Base-by-base conservation (phyloP, 208 protist genomes). In the Trypanosomatidae sp. region DNA sequence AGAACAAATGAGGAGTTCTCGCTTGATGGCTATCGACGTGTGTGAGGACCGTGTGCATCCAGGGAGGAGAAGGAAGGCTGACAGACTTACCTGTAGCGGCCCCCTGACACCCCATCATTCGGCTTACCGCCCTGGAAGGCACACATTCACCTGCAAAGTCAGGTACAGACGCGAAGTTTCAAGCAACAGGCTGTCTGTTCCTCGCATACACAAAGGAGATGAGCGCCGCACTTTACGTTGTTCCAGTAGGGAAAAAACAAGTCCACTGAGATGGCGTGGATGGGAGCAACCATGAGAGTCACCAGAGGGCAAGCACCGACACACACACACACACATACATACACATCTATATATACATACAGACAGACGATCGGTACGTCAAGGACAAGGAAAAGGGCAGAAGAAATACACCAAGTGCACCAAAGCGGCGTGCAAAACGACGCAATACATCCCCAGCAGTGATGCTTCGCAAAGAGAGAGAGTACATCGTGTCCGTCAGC, bases 401-500 rank as follows among this genome's bases (percentile, higher is more conserved):
- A 60, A 43, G 8, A 49, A 33, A 44, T 33, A 49, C 25, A n/a
- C 12, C n/a, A 62, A 33, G n/a, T 19, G 25, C 8, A 22, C 58
- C 10, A 36, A 44, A 43, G 19, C 9, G 36, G 41, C 30, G 62
- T 41, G 13, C 56, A 39, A n/a, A 1, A 13, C 6, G 56, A 17
- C 30, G 33, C 33, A 3, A 62, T 62, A 33, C 56, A 43, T 19
- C 9, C 30, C 25, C 12, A 36, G 2, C 17, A 17, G 9, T 17
- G 30, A 13, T 36, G 25, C 33, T 7, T 19, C 5, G 49, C 3
- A 62, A 22, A 41, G 58, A 19, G 30, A 25, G 19, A 22, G 60
- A 46, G 60, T 65, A 65, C 60, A 62, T 62, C 58, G 33, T 43
- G 58, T 41, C 17, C 25, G 9, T 62, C 58, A 62, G 33, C 13